A percentile compares a stretch with the other conserved stretches of the same genome.
Evolutionary conservation across 1,284 basidiomycete genomes (phyloP).

Genomic region (Thecaphora thlaspeos): DNA sequence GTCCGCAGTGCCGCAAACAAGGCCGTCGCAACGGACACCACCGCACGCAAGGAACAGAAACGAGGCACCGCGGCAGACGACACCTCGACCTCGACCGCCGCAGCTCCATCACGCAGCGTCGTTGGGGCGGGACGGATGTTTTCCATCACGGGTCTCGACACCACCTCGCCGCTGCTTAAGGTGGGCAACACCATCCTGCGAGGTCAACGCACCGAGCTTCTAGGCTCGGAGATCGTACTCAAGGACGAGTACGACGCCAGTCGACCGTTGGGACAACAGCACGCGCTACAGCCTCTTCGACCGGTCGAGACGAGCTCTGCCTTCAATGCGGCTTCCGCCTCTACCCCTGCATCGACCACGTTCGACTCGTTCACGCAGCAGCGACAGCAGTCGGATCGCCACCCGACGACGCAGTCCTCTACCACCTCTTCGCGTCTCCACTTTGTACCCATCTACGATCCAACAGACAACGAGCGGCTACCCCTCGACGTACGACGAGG

Average conservation of each 20-base stretch:
- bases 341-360: not conserved
- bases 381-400: not conserved
- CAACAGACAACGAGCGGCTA: not conserved
- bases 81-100: not conserved
- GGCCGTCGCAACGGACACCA: no score
- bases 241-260: constrained; percentile 17
- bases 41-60: no score
- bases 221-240: constrained; percentile 27
- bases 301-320: not conserved
- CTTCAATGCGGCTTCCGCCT: not conserved
- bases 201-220: constrained; percentile 10
- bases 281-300: constrained; percentile 11
- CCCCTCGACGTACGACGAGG: not conserved
- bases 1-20: no score
- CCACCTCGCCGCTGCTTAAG: constrained; percentile 17
- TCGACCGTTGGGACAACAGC: constrained; percentile 5
- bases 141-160: constrained; percentile 25
- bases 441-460: constrained; percentile 26
- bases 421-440: constrained; percentile 12
- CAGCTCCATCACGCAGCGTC: not conserved
- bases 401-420: not conserved
- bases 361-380: no score
- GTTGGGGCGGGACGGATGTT: constrained; percentile 16
- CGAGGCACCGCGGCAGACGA: constrained; percentile 1
- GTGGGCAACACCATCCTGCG: constrained; percentile 20